These are phyloP conservation scores for Neoboletus magnificus DNA, from an alignment of 768 basidiomycete species.

Conservation along the genomic window DNA sequence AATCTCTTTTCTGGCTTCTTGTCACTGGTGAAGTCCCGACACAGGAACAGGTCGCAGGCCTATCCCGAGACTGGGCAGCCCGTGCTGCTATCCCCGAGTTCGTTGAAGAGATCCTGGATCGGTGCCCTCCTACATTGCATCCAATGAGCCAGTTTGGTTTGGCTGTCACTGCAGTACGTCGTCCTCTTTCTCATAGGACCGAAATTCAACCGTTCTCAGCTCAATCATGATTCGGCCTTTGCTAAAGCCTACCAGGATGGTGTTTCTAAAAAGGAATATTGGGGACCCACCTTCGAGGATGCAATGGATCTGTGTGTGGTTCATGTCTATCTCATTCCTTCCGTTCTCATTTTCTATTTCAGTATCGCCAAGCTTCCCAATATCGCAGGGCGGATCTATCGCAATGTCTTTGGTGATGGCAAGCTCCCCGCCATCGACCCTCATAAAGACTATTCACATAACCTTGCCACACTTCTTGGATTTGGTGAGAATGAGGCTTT, in stretches of 20 bases:
- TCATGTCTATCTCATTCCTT: not conserved
- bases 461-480: slow-evolving; percentile 86
- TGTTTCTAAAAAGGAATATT: slow-evolving; percentile 93
- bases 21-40: slow-evolving; percentile 95
- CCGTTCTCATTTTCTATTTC: slow-evolving; percentile 4
- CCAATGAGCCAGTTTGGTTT: slow-evolving; percentile 99
- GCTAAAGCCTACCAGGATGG: slow-evolving; percentile 93
- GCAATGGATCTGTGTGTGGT: slow-evolving; percentile 72
- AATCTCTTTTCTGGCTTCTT: slow-evolving; percentile 93
- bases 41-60: slow-evolving; percentile 77
- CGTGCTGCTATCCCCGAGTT: slow-evolving; percentile 88
- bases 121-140: slow-evolving; percentile 90
- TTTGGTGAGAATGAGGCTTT: slow-evolving; percentile 86
- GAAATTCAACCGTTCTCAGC: slow-evolving; percentile 37
- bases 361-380: slow-evolving; percentile 96
- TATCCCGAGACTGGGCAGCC: slow-evolving; percentile 94
- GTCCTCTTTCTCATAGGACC: not conserved
- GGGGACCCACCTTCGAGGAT: slow-evolving; percentile 91
- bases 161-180: slow-evolving; percentile 84
- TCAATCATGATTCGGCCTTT: slow-evolving; percentile 95
- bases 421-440: slow-evolving; percentile 85
- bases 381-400: slow-evolving; percentile 91
- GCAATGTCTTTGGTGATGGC: slow-evolving; percentile 83
- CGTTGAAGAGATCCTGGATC: slow-evolving; percentile 94
- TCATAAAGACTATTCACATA: slow-evolving; percentile 84